Percentiles rank a stretch among this genome's conserved stretches.
Evolutionary conservation across 208 protist genomes (phyloP).

Genomic region (Blastocrithidia nonstop): DNA sequence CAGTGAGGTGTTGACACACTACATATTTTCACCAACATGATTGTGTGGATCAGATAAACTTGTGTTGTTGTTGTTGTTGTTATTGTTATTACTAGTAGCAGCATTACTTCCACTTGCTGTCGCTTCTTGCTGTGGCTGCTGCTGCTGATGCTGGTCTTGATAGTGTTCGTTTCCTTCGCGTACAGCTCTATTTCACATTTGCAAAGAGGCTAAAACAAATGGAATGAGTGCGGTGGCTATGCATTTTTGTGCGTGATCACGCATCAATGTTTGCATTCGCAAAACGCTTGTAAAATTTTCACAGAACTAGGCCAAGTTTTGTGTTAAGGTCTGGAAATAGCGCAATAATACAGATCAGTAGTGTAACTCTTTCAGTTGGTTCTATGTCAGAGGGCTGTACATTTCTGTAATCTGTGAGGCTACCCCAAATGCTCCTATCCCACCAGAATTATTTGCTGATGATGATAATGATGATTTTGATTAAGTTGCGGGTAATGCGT

Average conservation of each 20-base stretch:
- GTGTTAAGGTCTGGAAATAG: conserved; percentile 36
- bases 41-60: neutral
- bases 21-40: neutral
- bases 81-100: too few species aligned
- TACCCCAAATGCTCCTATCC: too few species aligned
- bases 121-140: conserved; percentile 10
- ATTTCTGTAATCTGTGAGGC: too few species aligned
- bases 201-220: conserved; percentile 35
- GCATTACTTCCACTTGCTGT: conserved; percentile 19
- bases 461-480: conserved; percentile 15
- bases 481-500: conserved; percentile 12
- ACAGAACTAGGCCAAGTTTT: conserved; percentile 69
- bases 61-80: too few species aligned
- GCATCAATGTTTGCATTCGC: conserved; percentile 17
- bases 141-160: neutral
- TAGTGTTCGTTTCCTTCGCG: neutral
- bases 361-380: conserved; percentile 37
- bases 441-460: too few species aligned
- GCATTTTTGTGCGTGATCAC: conserved; percentile 23
- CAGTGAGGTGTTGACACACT: conserved; percentile 7
- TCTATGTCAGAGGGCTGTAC: conserved; percentile 8
- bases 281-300: conserved; percentile 14
- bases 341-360: conserved; percentile 46
- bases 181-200: conserved; percentile 28
- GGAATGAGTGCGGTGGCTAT: conserved; percentile 36